Base-by-base conservation (phyloP, 2,329 filamentous ascomycete genomes). In the Mycosphaerelloides madeirae region DNA sequence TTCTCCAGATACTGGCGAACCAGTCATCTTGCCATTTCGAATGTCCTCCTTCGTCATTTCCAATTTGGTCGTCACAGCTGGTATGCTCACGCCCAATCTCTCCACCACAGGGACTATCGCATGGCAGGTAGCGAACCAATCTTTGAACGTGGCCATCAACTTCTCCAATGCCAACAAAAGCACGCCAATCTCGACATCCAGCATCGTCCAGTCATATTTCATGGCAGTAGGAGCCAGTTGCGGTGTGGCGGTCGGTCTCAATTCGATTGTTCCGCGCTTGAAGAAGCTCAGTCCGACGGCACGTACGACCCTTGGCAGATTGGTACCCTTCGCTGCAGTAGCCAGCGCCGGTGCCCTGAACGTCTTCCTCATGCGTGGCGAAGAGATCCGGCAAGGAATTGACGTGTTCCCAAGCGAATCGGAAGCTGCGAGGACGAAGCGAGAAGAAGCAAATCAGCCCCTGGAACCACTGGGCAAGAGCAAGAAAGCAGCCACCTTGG, bases 121-220 rank as follows among this genome's bases (percentile, higher is more conserved):
- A 55, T 98, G 93, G 93, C 93, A 98, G 71, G 81, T 96, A 46
- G 81, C 86, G 56, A 98, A 98, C 70, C 93, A 98, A 73, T 96
- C 90, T 11, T 83, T 98, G 59, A 98, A 98, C 66, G 93, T 98
- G 20, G 91, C 88, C 56, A 91, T 98, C 76, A 98, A 98, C 77
- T 89, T 82, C 65, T 87, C 91, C 63, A 98, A 98, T 67, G 88
- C 91, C 52, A 98, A 98, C 78, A 98, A 98, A 69, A 95, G 89
- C 31, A 90, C 88, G 3, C 88, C 91, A 1, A 78, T 97, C 52
- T 85, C 86, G 15, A 84, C 81, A 47, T 79, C 80, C 16, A 86
- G 87, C 56, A 83, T 98, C 51, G 79, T 84, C 50, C 83, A 95
- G 68, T 96, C 89, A 40, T 98, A 97, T 74, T 79, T 85, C 64